Conservation (phyloP, 306 rosid species). For the Fagus crenata region DNA sequence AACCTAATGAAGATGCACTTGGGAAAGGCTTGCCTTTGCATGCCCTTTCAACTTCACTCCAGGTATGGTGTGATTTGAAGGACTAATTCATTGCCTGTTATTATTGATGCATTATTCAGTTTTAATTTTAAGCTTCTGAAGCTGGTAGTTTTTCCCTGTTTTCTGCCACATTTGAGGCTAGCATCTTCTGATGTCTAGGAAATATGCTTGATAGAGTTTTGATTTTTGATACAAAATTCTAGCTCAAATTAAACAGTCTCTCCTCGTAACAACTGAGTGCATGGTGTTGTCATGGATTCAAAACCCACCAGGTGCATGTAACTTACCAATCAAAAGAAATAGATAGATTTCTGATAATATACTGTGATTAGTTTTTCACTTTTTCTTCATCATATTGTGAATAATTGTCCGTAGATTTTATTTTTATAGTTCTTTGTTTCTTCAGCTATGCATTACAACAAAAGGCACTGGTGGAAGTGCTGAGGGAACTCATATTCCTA, state of each 20-base stretch:
- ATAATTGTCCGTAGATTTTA: background rate
- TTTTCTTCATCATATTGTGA: background rate
- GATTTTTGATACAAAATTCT: background rate
- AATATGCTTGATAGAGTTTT: slow-evolving; percentile 1
- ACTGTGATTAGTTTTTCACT: background rate
- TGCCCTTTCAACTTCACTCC: slow-evolving; percentile 91
- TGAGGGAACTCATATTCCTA: background rate
- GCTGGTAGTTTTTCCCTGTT: background rate
- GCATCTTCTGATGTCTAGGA: background rate
- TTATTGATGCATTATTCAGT: background rate
- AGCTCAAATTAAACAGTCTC: background rate
- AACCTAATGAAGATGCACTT: slow-evolving; percentile 71
- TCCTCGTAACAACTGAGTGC: background rate
- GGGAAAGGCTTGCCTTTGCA: slow-evolving; percentile 83
- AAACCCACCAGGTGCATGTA: background rate
- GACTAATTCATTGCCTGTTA: background rate
- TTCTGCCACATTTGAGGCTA: background rate
- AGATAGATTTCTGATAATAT: background rate
- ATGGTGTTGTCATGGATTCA: background rate
- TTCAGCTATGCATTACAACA: background rate
- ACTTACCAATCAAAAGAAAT: background rate
- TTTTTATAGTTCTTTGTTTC: background rate
- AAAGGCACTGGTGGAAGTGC: background rate
- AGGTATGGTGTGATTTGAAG: slow-evolving; percentile 49
- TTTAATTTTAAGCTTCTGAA: background rate